Evolutionary conservation across 2,329 filamentous ascomycete species (phyloP).

Genomic region (Aureobasidium subglaciale): DNA sequence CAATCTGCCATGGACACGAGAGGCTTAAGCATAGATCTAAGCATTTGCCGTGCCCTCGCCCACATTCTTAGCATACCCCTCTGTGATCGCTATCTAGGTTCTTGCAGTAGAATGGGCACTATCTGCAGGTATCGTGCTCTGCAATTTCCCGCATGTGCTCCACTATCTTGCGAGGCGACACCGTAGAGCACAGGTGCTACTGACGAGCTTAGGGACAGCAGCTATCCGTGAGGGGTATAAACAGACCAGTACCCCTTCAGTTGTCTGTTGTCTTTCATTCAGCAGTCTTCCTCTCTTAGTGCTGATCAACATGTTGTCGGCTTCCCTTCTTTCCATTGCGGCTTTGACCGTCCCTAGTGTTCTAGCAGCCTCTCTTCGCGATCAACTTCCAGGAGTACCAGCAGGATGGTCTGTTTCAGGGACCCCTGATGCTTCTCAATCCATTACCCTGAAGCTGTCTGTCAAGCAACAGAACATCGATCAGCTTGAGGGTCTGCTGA

Average conservation of each 20-base stretch:
- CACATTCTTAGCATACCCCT: not conserved
- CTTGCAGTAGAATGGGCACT: not conserved
- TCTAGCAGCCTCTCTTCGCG: conserved; percentile 5
- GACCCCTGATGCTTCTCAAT: conserved; percentile 1
- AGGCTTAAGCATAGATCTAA: not conserved
- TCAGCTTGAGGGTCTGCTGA: conserved; percentile 7
- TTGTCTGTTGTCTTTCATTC: not conserved
- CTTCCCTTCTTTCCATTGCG: conserved; percentile 9
- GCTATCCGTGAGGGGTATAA: conserved; percentile 2
- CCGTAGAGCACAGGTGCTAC: not conserved
- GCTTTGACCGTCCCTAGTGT: not conserved
- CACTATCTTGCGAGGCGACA: not conserved
- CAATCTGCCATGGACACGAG: not conserved
- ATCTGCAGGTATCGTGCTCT: not conserved
- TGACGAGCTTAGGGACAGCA: not conserved
- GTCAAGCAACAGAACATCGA: conserved; percentile 12
- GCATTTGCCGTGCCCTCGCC: not conserved
- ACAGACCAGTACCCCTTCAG: not conserved
- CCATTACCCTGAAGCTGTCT: conserved; percentile 1
- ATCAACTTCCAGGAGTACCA: conserved; percentile 3
- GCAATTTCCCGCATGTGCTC: not conserved
- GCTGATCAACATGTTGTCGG: not conserved
- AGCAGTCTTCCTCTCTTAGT: not conserved
- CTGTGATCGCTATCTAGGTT: not conserved
- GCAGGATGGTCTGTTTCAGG: conserved; percentile 10